phyloP scores from a whole-genome alignment of 768 basidiomycete genomes.

The Trametes cingulata region DNA sequence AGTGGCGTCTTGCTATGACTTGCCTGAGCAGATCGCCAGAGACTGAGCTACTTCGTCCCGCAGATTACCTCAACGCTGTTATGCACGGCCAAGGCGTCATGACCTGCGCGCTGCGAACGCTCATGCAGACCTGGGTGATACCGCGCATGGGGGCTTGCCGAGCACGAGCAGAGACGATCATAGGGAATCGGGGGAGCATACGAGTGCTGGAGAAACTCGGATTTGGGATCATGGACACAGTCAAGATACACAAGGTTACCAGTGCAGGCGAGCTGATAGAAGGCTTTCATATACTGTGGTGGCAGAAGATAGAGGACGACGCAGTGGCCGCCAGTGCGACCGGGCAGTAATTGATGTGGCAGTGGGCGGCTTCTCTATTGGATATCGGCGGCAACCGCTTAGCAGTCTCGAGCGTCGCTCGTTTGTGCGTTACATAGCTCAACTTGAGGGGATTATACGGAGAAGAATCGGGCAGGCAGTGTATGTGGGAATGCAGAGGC shows the following conservation, averaged over 20 bases:
- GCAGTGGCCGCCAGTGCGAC: not conserved
- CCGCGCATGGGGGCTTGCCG: conserved; percentile 59
- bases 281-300: conserved; percentile 19
- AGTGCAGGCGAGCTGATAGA: conserved; percentile 21
- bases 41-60: not conserved
- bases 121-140: conserved; percentile 61
- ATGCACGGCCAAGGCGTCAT: conserved; percentile 73
- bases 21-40: not conserved
- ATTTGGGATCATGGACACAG: conserved; percentile 42
- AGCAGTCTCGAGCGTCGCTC: not conserved
- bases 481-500: not conserved
- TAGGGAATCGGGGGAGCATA: conserved; percentile 59
- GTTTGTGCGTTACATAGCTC: too few species aligned
- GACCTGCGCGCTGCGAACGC: conserved; percentile 57
- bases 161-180: conserved; percentile 46
- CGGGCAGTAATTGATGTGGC: not conserved
- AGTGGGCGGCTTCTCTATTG: not conserved
- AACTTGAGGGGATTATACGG: too few species aligned
- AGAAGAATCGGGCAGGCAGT: too few species aligned
- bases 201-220: conserved; percentile 70
- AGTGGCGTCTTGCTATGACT: conserved; percentile 26
- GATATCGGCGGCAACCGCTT: not conserved
- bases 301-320: conserved; percentile 5
- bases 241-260: conserved; percentile 37
- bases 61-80: conserved; percentile 56